Evolutionary conservation across 257 asterid species (phyloP).

Genomic region (Penstemon eatonii): DNA sequence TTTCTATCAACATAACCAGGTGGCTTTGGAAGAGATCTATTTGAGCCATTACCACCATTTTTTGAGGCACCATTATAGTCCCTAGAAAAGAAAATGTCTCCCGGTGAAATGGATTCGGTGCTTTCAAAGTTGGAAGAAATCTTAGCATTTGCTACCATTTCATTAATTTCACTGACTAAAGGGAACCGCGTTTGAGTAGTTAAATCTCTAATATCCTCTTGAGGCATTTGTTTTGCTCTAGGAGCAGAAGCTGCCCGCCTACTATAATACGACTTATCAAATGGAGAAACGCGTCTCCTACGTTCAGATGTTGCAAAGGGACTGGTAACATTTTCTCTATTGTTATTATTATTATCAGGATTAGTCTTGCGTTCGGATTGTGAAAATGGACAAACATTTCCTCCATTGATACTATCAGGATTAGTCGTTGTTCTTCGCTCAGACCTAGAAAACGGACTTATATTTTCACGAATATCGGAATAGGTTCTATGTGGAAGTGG

Average conservation of each 20-base stretch:
- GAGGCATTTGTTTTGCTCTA: constrained; percentile 31
- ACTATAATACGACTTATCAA: constrained; percentile 30
- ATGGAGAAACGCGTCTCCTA: constrained; percentile 45
- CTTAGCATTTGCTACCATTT: constrained; percentile 60
- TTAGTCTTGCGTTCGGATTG: constrained; percentile 40
- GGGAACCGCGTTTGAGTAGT: constrained; percentile 33
- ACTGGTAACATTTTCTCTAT: constrained; percentile 23
- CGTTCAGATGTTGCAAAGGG: constrained; percentile 43
- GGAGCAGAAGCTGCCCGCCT: constrained; percentile 63
- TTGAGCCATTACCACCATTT: constrained; percentile 28
- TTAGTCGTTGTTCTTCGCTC: constrained; percentile 16
- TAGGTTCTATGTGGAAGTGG: constrained; percentile 15
- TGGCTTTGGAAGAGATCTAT: constrained; percentile 35
- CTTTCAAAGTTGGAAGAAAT: constrained; percentile 45
- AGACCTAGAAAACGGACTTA: constrained; percentile 26
- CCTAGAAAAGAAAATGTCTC: constrained; percentile 63
- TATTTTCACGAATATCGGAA: constrained; percentile 16
- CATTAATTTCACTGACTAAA: constrained; percentile 66
- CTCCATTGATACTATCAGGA: background rate
- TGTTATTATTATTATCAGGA: background rate
- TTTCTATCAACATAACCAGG: constrained; percentile 33
- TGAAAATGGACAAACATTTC: constrained; percentile 26
- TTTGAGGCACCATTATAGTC: constrained; percentile 30
- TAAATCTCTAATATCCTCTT: constrained; percentile 32
- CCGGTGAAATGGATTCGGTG: constrained; percentile 67